A percentile compares a stretch with the other conserved stretches of the same genome.
phyloP scores from a whole-genome alignment of 306 rosid genomes.

The Medicago ruthenica region DNA sequence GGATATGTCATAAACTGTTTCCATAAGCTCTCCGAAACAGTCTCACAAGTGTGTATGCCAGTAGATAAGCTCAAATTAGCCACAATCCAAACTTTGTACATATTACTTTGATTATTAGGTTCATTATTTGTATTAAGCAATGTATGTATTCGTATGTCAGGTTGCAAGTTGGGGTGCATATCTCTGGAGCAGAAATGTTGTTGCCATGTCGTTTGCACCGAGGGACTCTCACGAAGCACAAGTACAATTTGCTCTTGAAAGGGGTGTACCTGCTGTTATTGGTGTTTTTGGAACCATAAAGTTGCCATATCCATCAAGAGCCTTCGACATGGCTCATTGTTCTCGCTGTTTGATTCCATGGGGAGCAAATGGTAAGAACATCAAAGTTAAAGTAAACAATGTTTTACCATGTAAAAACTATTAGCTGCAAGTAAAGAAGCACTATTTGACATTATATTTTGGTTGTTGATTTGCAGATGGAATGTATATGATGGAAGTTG shows the following conservation, averaged over 20 bases:
- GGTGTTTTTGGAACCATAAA: conserved; percentile 91
- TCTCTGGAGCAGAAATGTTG: conserved; percentile 85
- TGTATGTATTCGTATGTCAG: conserved; percentile 39
- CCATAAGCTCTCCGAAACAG: not conserved
- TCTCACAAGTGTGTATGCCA: not conserved
- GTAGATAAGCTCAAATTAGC: not conserved
- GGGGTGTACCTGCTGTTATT: conserved; percentile 94
- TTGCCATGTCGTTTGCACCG: conserved; percentile 98
- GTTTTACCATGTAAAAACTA: not conserved
- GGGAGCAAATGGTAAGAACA: conserved; percentile 69
- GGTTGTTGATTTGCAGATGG: conserved; percentile 63
- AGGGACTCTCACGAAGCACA: conserved; percentile 98
- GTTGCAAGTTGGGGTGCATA: conserved; percentile 99
- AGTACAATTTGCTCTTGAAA: conserved; percentile 97
- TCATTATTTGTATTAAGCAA: conserved; percentile 32
- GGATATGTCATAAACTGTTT: not conserved
- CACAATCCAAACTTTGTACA: not conserved
- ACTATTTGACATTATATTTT: conserved; percentile 18
- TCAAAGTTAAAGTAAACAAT: not conserved
- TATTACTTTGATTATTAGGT: not conserved
- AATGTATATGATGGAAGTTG: conserved; percentile 88
- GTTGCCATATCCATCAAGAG: conserved; percentile 89
- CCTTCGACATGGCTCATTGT: conserved; percentile 90
- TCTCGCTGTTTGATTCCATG: conserved; percentile 93
- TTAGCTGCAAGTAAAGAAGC: conserved; percentile 8